Conservation (phyloP, 257 asterid species). For the Solanum appendiculatum region DNA sequence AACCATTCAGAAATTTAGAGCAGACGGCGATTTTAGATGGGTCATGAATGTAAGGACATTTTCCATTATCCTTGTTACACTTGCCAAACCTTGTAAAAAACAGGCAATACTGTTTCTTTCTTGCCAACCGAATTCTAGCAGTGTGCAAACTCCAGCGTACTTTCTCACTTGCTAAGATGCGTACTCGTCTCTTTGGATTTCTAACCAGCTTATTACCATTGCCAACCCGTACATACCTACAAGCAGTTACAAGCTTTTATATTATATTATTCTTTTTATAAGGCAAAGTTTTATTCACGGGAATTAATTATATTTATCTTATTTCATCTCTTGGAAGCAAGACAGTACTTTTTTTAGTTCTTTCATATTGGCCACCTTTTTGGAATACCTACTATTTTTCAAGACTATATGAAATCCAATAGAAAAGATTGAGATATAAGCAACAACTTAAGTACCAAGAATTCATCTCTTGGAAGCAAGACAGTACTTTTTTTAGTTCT, state of each 20-base stretch:
- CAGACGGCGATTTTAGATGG: conserved; percentile 87
- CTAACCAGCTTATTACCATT: conserved; percentile 89
- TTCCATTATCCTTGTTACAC: conserved; percentile 84
- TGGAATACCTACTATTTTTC: not conserved
- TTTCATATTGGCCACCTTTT: not conserved
- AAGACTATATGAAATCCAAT: not conserved
- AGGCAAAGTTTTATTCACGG: not conserved
- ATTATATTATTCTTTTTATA: not conserved
- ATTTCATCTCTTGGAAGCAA: not conserved
- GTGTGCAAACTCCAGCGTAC: conserved; percentile 97
- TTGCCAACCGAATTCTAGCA: conserved; percentile 80
- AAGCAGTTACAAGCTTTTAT: conserved; percentile 11
- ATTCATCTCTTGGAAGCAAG: not conserved
- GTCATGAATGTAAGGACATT: conserved; percentile 80
- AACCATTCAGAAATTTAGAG: conserved; percentile 77
- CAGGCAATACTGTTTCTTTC: conserved; percentile 79
- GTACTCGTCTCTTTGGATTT: conserved; percentile 88
- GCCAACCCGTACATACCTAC: conserved; percentile 80
- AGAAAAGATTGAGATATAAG: not conserved
- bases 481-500: not conserved
- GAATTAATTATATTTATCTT: not conserved
- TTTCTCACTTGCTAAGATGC: conserved; percentile 77
- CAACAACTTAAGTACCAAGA: not conserved
- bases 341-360: not conserved
- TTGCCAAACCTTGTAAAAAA: conserved; percentile 89